Evolutionary conservation across 352 stramenopile genomes (phyloP), one percentile per base, ranked within the genome.

Genomic region (Phytopythium oedochilum): DNA sequence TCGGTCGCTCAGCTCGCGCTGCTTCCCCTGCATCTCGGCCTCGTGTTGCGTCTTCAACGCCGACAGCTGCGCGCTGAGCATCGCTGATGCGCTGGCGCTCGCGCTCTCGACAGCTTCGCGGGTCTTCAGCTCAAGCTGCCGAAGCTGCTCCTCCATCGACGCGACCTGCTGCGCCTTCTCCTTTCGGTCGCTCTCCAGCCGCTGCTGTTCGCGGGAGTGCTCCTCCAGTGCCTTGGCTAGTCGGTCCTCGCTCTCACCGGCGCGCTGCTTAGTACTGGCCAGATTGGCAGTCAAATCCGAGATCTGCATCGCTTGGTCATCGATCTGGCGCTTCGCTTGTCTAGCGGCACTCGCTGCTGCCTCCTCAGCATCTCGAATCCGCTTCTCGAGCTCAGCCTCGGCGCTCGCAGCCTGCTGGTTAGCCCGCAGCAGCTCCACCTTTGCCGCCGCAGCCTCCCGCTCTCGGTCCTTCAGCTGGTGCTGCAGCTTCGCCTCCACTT

Each of bases 401-500:
- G 34, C 36, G 5, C 36, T 47, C 51, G 63, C 43, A 44, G 61
- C n/a, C 44, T 84, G 53, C 12, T 74, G 52, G 11, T 61, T 63
- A 44, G 58, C 51, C 22, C 60, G 22, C 25, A 60, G 25, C 17
- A 71, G 26, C 26, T 89, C 66, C 0, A 50, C 50, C 15, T 72
- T 71, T 5, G 68, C 31, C 18, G 74, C 76, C 17, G 61, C 60
- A 34, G 79, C 25, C 43, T 79, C 59, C 4, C 78, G 38, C 28
- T 84, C 72, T 15, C 65, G 55, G 28, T 78, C 63, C 9, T 57
- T 51, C 1, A 81, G 28, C n/a, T 81, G 65, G 40, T 79, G 68
- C 23, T 64, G 50, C 15, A 79, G 50, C 26, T 65, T 60, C 14
- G 65, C 51, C 23, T 73, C 57, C 8, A 61, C 54, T 45, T 89